Base-by-base conservation (phyloP, 2,329 filamentous ascomycete genomes). In the Colletotrichum orchidophilum region DNA sequence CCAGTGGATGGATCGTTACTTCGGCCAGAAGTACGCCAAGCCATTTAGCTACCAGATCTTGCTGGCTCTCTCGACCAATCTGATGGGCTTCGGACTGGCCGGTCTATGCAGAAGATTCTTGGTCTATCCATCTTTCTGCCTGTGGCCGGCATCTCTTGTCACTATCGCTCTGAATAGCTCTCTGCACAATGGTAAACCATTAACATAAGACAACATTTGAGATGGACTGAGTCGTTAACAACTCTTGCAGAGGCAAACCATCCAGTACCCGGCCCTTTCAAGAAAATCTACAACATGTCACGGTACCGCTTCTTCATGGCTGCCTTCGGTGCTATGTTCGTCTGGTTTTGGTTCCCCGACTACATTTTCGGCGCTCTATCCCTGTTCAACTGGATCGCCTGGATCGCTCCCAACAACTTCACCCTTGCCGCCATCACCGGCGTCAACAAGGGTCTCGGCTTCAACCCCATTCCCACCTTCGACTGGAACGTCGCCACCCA, bases 341-440 rank as follows among this genome's bases (percentile, higher is more conserved):
- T 85, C 3, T 88, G 83, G 75, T 87, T 85, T 73, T 87, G 84
- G 84, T 79, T 89, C 52, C 87, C 86, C 0, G 82, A 84, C 70
- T 86, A 82, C 66, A 76, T 88, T 13, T 87, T 87, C 74, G 77
- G 79, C n/a, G 83, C 80, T 2, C 74, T 87, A 5, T 81, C 80
- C 2, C 70, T 80, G 21, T 88, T 87, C 75, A 85, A 83, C 76
- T 88, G 85, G 84, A 80, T 86, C 31, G 83, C 83, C 0, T 88
- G 86, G 86, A 87, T 87, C 57, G 78, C 81, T 0, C 85, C 85
- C 0, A 74, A 78, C 31, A 84, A 80, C 57, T 72, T 79, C 31
- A 79, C 76, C 1, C 75, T 84, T 1, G 78, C 78, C 8, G 70
- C 80, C 8, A 75, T 84, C 24, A 75, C 78, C 0, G 82, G 82